Evolutionary conservation across 176 grass and related monocot genomes (phyloP).

Genomic region (Canna indica): DNA sequence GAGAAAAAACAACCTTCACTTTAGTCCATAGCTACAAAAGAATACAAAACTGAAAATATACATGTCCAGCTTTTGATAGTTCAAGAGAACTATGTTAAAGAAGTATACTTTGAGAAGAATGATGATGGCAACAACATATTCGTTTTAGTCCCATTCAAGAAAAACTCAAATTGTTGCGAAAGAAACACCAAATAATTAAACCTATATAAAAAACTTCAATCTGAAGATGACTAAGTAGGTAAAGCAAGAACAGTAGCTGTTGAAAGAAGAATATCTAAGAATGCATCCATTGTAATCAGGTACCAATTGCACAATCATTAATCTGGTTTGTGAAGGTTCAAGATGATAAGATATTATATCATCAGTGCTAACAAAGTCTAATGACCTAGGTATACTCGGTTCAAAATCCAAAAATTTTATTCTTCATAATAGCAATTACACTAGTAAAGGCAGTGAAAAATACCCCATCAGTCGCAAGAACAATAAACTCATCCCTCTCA

Average conservation of each 20-base stretch:
- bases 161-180: not conserved
- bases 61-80: not conserved
- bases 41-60: no score
- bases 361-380: not conserved
- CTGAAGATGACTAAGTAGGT: not conserved
- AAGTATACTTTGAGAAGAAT: not conserved
- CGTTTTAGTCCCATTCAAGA: not conserved
- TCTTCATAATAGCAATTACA: not conserved
- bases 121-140: not conserved
- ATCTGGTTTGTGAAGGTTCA: not conserved
- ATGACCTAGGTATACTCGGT: not conserved
- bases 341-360: not conserved
- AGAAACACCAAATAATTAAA: not conserved
- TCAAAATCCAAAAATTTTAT: not conserved
- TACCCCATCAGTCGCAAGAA: conserved; percentile 97
- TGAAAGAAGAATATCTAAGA: not conserved
- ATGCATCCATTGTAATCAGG: not conserved
- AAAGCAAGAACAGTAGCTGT: not conserved
- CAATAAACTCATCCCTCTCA: conserved; percentile 76
- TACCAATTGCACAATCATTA: not conserved
- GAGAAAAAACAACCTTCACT: no score
- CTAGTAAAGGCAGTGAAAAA: conserved; percentile 8
- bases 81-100: not conserved
- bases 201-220: not conserved
- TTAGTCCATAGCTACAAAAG: no score